phyloP scores from a whole-genome alignment of 805 yeast genomes.

The Saccharomycopsis malanga region DNA sequence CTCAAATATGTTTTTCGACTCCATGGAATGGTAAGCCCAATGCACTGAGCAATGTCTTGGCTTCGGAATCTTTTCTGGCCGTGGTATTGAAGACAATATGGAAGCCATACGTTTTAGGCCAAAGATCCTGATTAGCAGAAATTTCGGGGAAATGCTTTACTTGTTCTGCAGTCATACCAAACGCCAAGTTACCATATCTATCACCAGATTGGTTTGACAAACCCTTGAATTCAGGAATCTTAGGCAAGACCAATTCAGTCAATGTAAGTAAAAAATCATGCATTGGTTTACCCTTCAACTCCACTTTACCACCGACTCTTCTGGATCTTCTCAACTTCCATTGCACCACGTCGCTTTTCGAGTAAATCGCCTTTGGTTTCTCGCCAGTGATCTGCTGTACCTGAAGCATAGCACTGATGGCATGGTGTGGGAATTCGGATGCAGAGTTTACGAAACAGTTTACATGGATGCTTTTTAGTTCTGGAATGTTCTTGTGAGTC shows the following conservation, averaged over 20 bases:
- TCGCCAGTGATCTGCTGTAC: conserved; percentile 92
- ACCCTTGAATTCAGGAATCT: conserved; percentile 83
- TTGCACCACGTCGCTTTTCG: conserved; percentile 71
- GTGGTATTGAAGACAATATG: conserved; percentile 78
- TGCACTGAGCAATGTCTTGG: conserved; percentile 76
- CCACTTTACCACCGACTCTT: conserved; percentile 85
- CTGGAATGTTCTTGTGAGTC: conserved; percentile 65
- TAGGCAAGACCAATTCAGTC: conserved; percentile 88
- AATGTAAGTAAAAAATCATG: conserved; percentile 78
- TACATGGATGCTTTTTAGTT: conserved; percentile 56
- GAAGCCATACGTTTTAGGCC: conserved; percentile 83
- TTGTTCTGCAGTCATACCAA: conserved; percentile 75
- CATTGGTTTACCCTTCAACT: conserved; percentile 72
- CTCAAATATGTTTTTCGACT: conserved; percentile 31
- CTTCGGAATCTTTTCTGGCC: conserved; percentile 86
- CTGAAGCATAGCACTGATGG: conserved; percentile 70
- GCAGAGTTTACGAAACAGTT: conserved; percentile 75
- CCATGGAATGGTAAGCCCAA: conserved; percentile 75
- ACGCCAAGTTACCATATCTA: conserved; percentile 73
- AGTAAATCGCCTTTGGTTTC: conserved; percentile 66
- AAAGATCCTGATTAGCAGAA: conserved; percentile 80
- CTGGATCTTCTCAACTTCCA: conserved; percentile 86
- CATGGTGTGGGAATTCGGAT: conserved; percentile 59
- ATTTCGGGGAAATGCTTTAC: conserved; percentile 87
- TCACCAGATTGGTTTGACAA: conserved; percentile 71